A percentile compares a stretch with the other conserved stretches of the same genome.
These are phyloP conservation scores for Tausonia pullulans DNA, from an alignment of 1,284 basidiomycete species.

Conservation along the genomic window DNA sequence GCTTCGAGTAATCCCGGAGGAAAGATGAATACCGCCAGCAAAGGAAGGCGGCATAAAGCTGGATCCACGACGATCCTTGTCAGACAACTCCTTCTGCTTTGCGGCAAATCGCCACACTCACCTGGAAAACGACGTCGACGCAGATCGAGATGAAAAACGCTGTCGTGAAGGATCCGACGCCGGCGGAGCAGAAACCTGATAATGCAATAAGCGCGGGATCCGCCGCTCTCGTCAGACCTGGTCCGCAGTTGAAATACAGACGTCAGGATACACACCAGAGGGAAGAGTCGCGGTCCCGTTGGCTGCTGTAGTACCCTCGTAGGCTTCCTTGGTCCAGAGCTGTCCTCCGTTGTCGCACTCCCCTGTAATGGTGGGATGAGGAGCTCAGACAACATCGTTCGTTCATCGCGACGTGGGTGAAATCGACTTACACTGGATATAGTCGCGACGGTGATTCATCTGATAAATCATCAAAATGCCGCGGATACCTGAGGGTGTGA, in stretches of 20 bases:
- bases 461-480: slow-evolving; percentile 27
- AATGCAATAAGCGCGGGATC: neutral
- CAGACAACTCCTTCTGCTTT: neutral
- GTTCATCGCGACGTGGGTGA: neutral
- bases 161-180: slow-evolving; percentile 29
- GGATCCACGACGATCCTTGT: neutral
- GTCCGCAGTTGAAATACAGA: neutral
- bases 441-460: slow-evolving; percentile 1
- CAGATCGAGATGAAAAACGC: slow-evolving; percentile 28
- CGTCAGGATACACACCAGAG: neutral
- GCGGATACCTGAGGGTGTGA: neutral
- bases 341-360: slow-evolving; percentile 31
- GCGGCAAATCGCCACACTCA: slow-evolving; percentile 3
- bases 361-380: slow-evolving; percentile 22
- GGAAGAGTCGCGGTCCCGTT: neutral
- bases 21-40: slow-evolving; percentile 9
- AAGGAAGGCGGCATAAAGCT: slow-evolving; percentile 14
- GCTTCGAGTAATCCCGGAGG: slow-evolving; percentile 5
- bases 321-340: slow-evolving; percentile 22
- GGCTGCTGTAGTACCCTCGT: neutral
- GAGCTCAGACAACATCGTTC: neutral
- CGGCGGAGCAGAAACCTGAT: slow-evolving; percentile 26
- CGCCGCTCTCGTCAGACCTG: neutral
- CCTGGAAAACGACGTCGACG: slow-evolving; percentile 27
- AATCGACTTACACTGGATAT: neutral